These are phyloP conservation scores for Aureobasidium sp. DNA, from an alignment of 2,329 filamentous ascomycete species.

Conservation along the genomic window DNA sequence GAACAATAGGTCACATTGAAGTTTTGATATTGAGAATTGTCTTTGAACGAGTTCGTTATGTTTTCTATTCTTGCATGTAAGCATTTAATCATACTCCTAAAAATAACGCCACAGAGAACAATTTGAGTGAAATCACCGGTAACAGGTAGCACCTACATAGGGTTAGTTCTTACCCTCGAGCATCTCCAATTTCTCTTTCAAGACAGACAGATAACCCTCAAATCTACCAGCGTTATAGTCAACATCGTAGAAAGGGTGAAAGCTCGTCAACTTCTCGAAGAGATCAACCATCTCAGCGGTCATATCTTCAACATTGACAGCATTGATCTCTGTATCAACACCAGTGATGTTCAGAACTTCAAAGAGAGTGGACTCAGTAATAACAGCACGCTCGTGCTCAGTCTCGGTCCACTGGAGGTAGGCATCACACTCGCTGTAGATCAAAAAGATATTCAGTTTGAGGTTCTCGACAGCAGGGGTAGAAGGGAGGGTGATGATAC, in stretches of 20 bases:
- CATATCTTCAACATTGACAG: neutral
- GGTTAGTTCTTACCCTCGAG: neutral
- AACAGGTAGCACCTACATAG: neutral
- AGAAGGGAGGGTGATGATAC: neutral
- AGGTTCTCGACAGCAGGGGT: neutral
- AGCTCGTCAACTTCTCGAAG: neutral
- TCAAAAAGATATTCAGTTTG: neutral
- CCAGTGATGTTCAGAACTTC: neutral
- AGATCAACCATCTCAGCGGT: neutral
- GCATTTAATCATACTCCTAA: no score
- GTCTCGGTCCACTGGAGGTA: neutral
- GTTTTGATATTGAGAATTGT: no score
- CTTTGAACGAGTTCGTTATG: no score
- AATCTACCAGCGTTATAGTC: slow-evolving; percentile 4
- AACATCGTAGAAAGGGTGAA: neutral
- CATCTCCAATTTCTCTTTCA: neutral
- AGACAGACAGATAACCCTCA: neutral
- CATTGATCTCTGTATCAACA: neutral
- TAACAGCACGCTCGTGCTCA: neutral
- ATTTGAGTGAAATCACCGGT: no score
- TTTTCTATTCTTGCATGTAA: neutral
- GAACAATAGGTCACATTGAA: no score
- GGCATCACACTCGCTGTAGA: neutral
- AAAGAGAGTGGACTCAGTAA: neutral
- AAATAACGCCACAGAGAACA: no score